Evolutionary conservation across 2,329 filamentous ascomycete species (phyloP), one percentile per base, ranked within the genome.

Genomic region (Fusarium veterinarium): DNA sequence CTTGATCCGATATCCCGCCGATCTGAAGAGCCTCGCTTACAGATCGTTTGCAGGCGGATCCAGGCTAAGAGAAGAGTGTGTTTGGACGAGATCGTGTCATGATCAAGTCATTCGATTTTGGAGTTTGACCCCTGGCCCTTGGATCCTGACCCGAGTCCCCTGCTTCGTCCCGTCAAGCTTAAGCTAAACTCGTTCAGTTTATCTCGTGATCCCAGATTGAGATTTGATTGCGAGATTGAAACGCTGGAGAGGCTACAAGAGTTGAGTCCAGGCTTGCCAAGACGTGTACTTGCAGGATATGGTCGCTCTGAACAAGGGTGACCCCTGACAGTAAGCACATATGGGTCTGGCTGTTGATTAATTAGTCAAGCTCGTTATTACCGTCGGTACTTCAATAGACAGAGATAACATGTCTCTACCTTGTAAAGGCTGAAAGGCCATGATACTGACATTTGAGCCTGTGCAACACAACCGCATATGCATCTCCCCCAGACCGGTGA

Each of bases 221-320:
- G 37, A 37, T n/a, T 17, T 25, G 41, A 57, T 56, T 46, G 30
- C 20, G 11, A 41, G 20, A 44, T 44, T 38, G 16, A 37, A 17
- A 25, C n/a, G n/a, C n/a, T 35, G 19, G 40, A n/a, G 41, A 59
- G 31, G n/a, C 25, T 19, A 33, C 37, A 51, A 35, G 33, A 60
- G 35, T 41, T 42, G 17, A 46, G 28, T 20, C 35, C 40, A 44
- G 41, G 53, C 25, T 25, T 64, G 66, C 58, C 66, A 69, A 64
- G 66, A 57, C 30, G 49, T 52, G 33, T 64, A n/a, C 64, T 57
- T 42, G 46, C 45, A 48, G 58, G 49, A 52, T 52, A 53, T 28
- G 49, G 44, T 6, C 33, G 64, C 58, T 58, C n/a, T 35, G 46
- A 23, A 20, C 49, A 69, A 37, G 42, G 51, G 58, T 40, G 9